Conservation (phyloP, 371 early-diverging fungal genomes). For the Mucor lusitanicus region DNA sequence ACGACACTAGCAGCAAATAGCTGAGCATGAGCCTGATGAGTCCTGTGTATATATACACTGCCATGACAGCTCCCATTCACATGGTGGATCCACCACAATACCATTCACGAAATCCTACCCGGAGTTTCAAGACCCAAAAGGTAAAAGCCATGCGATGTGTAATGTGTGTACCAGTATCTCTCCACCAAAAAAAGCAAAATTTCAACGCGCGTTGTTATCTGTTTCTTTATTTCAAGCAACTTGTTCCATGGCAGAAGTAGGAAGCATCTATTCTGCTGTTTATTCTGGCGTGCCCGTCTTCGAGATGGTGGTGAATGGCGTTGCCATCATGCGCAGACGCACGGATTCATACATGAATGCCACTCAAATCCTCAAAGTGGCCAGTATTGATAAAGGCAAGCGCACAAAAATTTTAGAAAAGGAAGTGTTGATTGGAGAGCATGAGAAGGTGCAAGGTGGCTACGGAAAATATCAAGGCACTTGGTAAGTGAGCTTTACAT, state of each 20-base stretch:
- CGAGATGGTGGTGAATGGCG: conserved; percentile 79
- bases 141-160: background rate
- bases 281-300: conserved; percentile 88
- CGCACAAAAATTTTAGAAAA: conserved; percentile 93
- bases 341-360: conserved; percentile 92
- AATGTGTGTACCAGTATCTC: too few relatives aligned
- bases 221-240: background rate
- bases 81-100: too few relatives aligned
- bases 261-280: conserved; percentile 65
- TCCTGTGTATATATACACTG: too few relatives aligned
- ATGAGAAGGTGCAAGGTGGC: conserved; percentile 97
- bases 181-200: background rate
- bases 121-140: background rate
- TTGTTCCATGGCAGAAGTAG: conserved; percentile 15
- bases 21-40: too few relatives aligned
- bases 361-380: conserved; percentile 97
- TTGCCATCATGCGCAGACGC: conserved; percentile 91
- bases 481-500: conserved; percentile 51
- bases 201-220: background rate
- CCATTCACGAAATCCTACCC: too few relatives aligned
- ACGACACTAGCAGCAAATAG: too few relatives aligned
- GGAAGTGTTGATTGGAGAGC: conserved; percentile 80
- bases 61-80: too few relatives aligned
- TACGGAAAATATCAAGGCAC: conserved; percentile 98
- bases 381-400: conserved; percentile 89